Conservation (phyloP, 306 rosid species). For the Sechiopsis laciniata region DNA sequence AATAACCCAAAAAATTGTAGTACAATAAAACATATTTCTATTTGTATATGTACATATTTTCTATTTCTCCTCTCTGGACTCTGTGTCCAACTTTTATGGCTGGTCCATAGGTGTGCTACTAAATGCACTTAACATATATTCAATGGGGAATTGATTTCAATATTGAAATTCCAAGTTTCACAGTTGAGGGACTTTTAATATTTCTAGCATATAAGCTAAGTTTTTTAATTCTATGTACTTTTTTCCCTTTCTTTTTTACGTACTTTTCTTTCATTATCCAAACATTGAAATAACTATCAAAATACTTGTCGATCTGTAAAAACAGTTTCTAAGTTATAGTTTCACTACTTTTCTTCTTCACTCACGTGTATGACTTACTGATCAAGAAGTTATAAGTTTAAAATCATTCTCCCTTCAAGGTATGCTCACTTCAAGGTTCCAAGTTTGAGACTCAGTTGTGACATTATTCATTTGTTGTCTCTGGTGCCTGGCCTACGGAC, state of each 20-base stretch:
- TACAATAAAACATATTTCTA: background rate
- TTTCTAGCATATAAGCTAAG: conserved; percentile 6
- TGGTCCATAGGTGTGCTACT: conserved; percentile 45
- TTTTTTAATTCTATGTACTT: background rate
- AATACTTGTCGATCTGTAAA: background rate
- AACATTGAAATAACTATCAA: background rate
- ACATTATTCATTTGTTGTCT: too few relatives aligned
- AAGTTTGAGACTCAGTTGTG: too few relatives aligned
- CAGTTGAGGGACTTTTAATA: conserved; percentile 1
- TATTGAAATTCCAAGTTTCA: conserved; percentile 40
- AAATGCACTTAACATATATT: conserved; percentile 60
- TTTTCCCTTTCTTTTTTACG: background rate
- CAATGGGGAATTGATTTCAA: conserved; percentile 51
- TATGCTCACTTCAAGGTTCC: too few relatives aligned
- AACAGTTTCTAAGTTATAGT: background rate
- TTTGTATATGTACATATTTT: background rate
- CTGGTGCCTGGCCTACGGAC: too few relatives aligned
- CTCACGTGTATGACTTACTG: too few relatives aligned
- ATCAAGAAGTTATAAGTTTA: too few relatives aligned
- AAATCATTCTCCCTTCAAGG: too few relatives aligned
- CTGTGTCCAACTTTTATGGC: conserved; percentile 36
- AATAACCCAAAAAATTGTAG: background rate
- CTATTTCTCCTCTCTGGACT: background rate
- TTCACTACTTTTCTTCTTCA: background rate
- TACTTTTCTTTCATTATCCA: conserved; percentile 3